These are phyloP conservation scores for Fusarium sublunatum DNA, from an alignment of 2,329 filamentous ascomycete genomes.

Conservation along the genomic window DNA sequence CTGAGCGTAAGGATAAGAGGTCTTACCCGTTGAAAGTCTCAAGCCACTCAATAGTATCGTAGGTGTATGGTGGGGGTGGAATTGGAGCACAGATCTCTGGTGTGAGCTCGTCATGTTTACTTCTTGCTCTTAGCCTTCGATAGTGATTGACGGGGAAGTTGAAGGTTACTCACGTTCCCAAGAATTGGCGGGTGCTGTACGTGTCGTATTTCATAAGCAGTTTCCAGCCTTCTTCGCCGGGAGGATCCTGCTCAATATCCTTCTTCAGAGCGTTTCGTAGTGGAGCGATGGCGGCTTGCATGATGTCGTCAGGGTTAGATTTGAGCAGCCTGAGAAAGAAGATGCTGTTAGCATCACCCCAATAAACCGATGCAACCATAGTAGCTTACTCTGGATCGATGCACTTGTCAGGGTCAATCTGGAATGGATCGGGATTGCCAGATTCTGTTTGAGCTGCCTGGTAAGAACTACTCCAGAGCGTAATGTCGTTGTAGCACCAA, in stretches of 20 bases:
- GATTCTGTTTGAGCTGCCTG: background rate
- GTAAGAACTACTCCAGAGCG: slow-evolving; percentile 7
- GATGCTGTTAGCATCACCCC: too few relatives aligned
- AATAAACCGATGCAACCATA: too few relatives aligned
- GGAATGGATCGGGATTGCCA: slow-evolving; percentile 5
- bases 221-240: slow-evolving; percentile 6
- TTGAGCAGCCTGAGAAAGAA: background rate
- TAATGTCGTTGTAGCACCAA: slow-evolving; percentile 22
- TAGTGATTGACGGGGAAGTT: background rate
- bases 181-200: slow-evolving; percentile 17
- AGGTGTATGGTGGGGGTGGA: slow-evolving; percentile 3
- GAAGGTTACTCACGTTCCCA: slow-evolving; percentile 1
- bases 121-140: too few relatives aligned
- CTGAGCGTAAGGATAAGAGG: too few relatives aligned
- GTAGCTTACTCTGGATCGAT: slow-evolving; percentile 4
- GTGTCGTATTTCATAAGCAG: slow-evolving; percentile 13
- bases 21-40: slow-evolving; percentile 2
- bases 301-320: background rate
- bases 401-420: background rate
- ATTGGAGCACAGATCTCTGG: background rate
- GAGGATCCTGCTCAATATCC: background rate
- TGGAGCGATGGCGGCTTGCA: slow-evolving; percentile 3
- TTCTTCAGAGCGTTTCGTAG: slow-evolving; percentile 4
- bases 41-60: slow-evolving; percentile 20
- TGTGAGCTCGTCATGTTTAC: too few relatives aligned